Percentiles rank a stretch among this genome's conserved stretches.
These are phyloP conservation scores for Aspergillus carlsbadensis DNA, from an alignment of 495 filamentous ascomycete species.

Conservation along the genomic window DNA sequence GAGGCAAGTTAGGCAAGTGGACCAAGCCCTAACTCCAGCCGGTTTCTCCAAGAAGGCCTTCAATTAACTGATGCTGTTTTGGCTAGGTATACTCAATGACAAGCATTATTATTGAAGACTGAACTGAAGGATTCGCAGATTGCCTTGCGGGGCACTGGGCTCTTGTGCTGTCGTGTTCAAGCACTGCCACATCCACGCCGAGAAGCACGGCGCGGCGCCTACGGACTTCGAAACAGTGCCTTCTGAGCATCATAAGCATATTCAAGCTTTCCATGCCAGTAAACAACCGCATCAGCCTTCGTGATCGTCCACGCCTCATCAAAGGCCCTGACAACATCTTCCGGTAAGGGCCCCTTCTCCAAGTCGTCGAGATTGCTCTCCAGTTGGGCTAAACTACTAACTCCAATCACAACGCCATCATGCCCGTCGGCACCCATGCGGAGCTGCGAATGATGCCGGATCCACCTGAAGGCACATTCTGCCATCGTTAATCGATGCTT, in stretches of 20 bases:
- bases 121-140: no score
- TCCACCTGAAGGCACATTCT: slow-evolving; percentile 81
- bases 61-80: no score
- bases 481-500: slow-evolving; percentile 75
- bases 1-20: no score
- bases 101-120: no score
- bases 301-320: slow-evolving; percentile 69
- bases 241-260: slow-evolving; percentile 72
- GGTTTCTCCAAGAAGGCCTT: no score
- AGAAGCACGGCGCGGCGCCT: no score
- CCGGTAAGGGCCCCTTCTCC: slow-evolving; percentile 84
- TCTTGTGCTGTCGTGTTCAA: no score
- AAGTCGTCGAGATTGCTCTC: slow-evolving; percentile 70
- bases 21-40: no score
- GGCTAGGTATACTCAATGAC: no score
- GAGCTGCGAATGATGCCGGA: slow-evolving; percentile 72
- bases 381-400: slow-evolving; percentile 72
- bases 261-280: slow-evolving; percentile 75
- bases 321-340: slow-evolving; percentile 74
- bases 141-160: no score
- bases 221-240: slow-evolving; percentile 49
- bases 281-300: slow-evolving; percentile 63
- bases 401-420: slow-evolving; percentile 80
- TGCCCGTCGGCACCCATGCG: slow-evolving; percentile 60
- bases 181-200: no score